Conservation (phyloP, 805 yeast genomes). For the Hemisphaericaspora nanyangensis region DNA sequence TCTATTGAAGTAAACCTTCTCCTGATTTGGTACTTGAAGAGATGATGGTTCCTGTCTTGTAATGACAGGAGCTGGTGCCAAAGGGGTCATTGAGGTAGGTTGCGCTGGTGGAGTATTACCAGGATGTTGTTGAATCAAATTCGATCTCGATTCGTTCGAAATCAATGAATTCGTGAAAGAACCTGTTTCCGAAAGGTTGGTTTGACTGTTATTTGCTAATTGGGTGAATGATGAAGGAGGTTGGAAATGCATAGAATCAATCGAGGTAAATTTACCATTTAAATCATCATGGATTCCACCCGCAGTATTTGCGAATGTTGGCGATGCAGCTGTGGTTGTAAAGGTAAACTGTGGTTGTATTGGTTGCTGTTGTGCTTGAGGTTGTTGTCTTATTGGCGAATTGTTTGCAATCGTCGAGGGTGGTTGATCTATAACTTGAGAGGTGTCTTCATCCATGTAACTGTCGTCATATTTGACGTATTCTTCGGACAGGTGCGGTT, state of each 20-base stretch:
- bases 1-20: slow-evolving; percentile 63
- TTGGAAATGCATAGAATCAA: slow-evolving; percentile 33
- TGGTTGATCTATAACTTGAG: slow-evolving; percentile 15
- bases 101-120: slow-evolving; percentile 8
- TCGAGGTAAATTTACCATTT: slow-evolving; percentile 28
- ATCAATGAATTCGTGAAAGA: slow-evolving; percentile 18
- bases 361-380: slow-evolving; percentile 3
- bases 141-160: slow-evolving; percentile 20
- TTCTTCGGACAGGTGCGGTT: neutral
- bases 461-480: slow-evolving; percentile 20
- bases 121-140: slow-evolving; percentile 14
- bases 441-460: slow-evolving; percentile 40
- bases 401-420: slow-evolving; percentile 2
- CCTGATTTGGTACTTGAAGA: slow-evolving; percentile 12
- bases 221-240: slow-evolving; percentile 42
- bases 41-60: neutral
- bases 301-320: slow-evolving; percentile 8
- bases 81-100: neutral
- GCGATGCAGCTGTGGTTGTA: slow-evolving; percentile 11
- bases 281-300: slow-evolving; percentile 5
- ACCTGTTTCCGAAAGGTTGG: slow-evolving; percentile 37
- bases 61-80: neutral
- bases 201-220: slow-evolving; percentile 35
- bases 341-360: slow-evolving; percentile 2
- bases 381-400: slow-evolving; percentile 12